Percentiles rank a stretch among this genome's conserved stretches.
Evolutionary conservation across 306 rosid genomes (phyloP).

Genomic region (Dicorynia guianensis): DNA sequence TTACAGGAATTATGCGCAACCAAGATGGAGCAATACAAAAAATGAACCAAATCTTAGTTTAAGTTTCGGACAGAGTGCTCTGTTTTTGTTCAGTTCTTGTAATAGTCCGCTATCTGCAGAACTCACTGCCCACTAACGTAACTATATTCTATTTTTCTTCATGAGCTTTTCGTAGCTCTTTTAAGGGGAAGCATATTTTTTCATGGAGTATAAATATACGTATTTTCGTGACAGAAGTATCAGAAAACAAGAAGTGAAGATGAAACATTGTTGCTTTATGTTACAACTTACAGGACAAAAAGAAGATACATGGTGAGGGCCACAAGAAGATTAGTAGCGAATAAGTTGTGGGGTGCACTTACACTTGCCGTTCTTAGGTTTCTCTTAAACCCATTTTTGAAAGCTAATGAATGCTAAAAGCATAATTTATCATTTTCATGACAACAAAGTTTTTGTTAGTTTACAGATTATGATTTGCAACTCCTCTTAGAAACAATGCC

Average conservation of each 20-base stretch:
- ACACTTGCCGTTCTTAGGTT: no score
- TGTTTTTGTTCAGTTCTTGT: background rate
- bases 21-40: background rate
- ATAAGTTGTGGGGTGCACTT: no score
- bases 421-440: background rate
- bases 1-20: no score
- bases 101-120: background rate
- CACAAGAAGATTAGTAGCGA: no score
- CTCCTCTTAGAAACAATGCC: slow-evolving; percentile 49
- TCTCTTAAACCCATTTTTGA: no score
- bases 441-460: slow-evolving; percentile 9
- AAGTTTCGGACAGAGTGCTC: background rate
- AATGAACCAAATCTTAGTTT: background rate
- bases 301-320: background rate
- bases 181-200: no score
- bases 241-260: background rate
- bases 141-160: no score
- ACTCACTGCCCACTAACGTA: no score
- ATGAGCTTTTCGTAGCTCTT: no score
- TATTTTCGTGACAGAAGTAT: slow-evolving; percentile 14
- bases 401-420: no score
- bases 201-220: background rate
- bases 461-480: slow-evolving; percentile 9
- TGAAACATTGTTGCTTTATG: background rate
- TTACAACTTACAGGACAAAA: background rate